A percentile compares a stretch with the other conserved stretches of the same genome.
Evolutionary conservation across 345 rosid species (phyloP).

Genomic region (Eucalyptus shirleyi): DNA sequence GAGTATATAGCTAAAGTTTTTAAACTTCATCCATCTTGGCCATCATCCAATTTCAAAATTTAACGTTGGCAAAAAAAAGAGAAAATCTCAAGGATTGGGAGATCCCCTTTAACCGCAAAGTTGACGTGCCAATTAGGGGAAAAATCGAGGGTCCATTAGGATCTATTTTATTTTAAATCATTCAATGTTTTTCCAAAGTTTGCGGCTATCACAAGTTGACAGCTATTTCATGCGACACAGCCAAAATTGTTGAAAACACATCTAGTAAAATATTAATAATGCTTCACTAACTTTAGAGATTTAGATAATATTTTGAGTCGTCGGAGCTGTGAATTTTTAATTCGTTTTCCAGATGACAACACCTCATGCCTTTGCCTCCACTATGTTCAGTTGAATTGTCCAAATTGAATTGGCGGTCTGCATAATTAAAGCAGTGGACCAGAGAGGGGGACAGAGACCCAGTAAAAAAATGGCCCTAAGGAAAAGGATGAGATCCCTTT

Average conservation of each 20-base stretch:
- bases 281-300: background rate
- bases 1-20: background rate
- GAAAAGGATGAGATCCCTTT: constrained; percentile 6
- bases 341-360: background rate
- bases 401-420: background rate
- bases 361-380: background rate
- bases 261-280: background rate
- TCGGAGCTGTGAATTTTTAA: background rate
- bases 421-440: background rate
- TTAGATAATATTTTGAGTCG: background rate
- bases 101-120: background rate
- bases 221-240: background rate
- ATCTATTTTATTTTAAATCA: background rate
- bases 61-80: background rate
- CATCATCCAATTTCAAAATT: background rate
- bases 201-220: background rate
- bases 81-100: background rate
- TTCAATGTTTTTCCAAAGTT: background rate
- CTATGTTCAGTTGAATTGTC: background rate
- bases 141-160: background rate
- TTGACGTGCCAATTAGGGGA: background rate
- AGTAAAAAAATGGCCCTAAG: background rate
- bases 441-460: constrained; percentile 9
- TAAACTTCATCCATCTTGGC: background rate
- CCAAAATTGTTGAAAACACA: background rate